These are phyloP conservation scores for Codiaeum variegatum DNA, from an alignment of 441 rosid genomes.

Conservation along the genomic window DNA sequence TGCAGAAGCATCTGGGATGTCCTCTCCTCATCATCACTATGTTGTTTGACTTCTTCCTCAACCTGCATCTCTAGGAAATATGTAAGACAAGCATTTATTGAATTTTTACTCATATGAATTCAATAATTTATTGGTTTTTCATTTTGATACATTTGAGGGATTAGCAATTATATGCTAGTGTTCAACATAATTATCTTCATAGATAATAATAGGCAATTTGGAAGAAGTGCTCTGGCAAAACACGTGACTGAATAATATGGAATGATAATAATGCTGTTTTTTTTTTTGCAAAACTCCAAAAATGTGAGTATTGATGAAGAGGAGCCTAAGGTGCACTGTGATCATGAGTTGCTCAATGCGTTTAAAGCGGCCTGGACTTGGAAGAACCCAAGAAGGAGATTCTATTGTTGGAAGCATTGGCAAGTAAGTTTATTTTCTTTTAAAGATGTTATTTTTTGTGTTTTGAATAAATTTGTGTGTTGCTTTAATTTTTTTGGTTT, in stretches of 20 bases:
- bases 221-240: slow-evolving; percentile 2
- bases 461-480: too few species aligned
- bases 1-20: slow-evolving; percentile 47
- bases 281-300: not conserved
- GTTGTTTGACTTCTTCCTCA: slow-evolving; percentile 70
- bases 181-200: not conserved
- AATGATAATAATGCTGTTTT: not conserved
- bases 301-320: too few species aligned
- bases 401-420: too few species aligned
- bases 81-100: slow-evolving; percentile 31
- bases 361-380: too few species aligned
- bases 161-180: slow-evolving; percentile 9
- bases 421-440: too few species aligned
- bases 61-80: slow-evolving; percentile 50
- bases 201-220: slow-evolving; percentile 8
- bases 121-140: slow-evolving; percentile 19
- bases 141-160: slow-evolving; percentile 7
- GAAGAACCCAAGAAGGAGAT: too few species aligned
- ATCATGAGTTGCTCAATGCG: too few species aligned
- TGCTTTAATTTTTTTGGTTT: too few species aligned
- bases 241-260: not conserved
- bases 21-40: slow-evolving; percentile 38
- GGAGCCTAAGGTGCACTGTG: too few species aligned
- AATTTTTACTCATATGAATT: not conserved
- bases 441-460: too few species aligned